Evolutionary conservation across 75 land plant species (phyloP), one percentile per base, ranked within the genome.

Genomic region (Sequoiadendron giganteum): DNA sequence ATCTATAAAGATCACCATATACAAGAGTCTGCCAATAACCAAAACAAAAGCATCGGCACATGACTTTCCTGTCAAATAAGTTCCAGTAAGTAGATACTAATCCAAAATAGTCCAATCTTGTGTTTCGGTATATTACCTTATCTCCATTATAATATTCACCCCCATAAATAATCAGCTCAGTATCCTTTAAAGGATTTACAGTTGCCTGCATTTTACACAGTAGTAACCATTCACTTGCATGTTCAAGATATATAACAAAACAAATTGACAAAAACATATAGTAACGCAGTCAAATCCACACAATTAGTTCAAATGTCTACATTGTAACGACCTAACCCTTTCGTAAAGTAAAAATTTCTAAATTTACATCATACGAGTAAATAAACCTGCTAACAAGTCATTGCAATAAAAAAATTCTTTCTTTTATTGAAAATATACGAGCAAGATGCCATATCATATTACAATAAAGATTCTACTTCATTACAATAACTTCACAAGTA

Each of bases 71-170:
- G 25, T n/a, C 47, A 43, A 32, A 78, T 19, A 55, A 72, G 86
- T 32, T 36, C 68, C 25, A 39, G 45, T 86, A 65, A 86, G 68
- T 86, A 86, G 43, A 30, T 40, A 49, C 48, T 40, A 86, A 36
- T 87, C 43, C 84, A 38, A 72, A 39, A n/a, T 21, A 28, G 49
- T 85, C 48, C 11, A 25, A 42, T 13, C 48, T 36, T 47, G 7
- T 39, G 84, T 47, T n/a, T 47, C 11, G 28, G 48, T 10, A 32
- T 52, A 89, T 85, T 70, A 98, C 99, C 99, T 98, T 98, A 87
- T 90, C 93, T 5, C 99, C 99, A 89, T 98, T 98, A 89, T 98
- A 98, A 88, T 93, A 96, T 88, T 98, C 99, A 87, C 99, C 99
- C 11, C 99, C 99, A 93, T 94, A 97, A 14, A 98, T 78, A 38